Percentiles rank a stretch among this genome's conserved stretches.
phyloP scores from a whole-genome alignment of 2,329 filamentous ascomycete species.

The Colletotrichum euphorbiae region DNA sequence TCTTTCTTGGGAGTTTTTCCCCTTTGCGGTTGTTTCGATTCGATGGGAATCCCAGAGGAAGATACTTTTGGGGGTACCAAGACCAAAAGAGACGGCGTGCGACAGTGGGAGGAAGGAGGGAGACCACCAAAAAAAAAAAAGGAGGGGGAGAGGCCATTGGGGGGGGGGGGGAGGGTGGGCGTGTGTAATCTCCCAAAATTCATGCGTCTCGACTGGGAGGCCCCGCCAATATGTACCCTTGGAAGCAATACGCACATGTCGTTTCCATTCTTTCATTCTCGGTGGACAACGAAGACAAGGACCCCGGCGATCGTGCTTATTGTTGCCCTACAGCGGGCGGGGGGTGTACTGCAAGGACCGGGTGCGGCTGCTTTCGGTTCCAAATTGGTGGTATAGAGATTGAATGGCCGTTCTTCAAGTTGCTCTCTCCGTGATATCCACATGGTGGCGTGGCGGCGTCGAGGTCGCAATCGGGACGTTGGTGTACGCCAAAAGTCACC shows the following conservation, averaged over 20 bases:
- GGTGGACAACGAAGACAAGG: constrained; percentile 11
- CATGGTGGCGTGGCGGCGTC: not conserved
- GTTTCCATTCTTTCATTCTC: not conserved
- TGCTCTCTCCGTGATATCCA: not conserved
- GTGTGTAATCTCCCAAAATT: constrained; percentile 37
- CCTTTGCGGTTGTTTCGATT: constrained; percentile 34
- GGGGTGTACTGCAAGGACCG: not conserved
- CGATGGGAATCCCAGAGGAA: constrained; percentile 23
- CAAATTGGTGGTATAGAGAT: constrained; percentile 10
- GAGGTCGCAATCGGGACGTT: constrained; percentile 28
- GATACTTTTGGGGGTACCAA: constrained; percentile 13
- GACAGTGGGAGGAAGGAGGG: not conserved
- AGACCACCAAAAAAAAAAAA: constrained; percentile 2
- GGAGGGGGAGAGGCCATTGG: not conserved
- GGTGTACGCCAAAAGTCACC: not conserved
- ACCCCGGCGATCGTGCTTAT: constrained; percentile 36
- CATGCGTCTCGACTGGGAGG: constrained; percentile 37
- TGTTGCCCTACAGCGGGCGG: constrained; percentile 29
- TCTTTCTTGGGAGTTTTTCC: not conserved
- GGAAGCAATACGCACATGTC: not conserved
- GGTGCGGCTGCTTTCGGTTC: constrained; percentile 3
- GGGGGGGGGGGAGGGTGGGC: constrained; percentile 16
- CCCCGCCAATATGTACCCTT: constrained; percentile 28
- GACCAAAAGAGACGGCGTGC: constrained; percentile 4
- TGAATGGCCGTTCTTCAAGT: not conserved